phyloP scores from a whole-genome alignment of 257 asterid species.

The Rubia yunnanensis region DNA sequence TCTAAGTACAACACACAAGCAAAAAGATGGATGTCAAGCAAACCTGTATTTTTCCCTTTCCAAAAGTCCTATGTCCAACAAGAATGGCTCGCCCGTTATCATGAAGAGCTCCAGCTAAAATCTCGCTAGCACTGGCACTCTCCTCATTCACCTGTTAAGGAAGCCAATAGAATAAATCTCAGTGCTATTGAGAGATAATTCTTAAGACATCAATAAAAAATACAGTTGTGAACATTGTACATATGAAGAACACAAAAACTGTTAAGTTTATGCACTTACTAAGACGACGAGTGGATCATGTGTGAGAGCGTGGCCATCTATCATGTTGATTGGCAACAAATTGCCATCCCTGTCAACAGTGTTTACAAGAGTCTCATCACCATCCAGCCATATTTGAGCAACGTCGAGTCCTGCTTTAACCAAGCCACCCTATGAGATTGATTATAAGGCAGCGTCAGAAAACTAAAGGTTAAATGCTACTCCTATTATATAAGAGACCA shows the following conservation, averaged over 20 bases:
- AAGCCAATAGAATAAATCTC: not conserved
- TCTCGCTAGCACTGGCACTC: slow-evolving; percentile 97
- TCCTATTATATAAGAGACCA: not conserved
- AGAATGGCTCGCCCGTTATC: slow-evolving; percentile 91
- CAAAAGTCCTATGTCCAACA: slow-evolving; percentile 77
- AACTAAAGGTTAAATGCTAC: not conserved
- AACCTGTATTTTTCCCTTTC: slow-evolving; percentile 97
- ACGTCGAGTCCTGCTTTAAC: slow-evolving; percentile 93
- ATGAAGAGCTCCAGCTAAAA: slow-evolving; percentile 90
- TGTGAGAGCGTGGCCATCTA: slow-evolving; percentile 73
- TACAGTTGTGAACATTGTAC: not conserved
- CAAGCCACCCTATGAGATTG: slow-evolving; percentile 64
- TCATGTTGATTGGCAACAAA: slow-evolving; percentile 68
- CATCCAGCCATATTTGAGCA: slow-evolving; percentile 93
- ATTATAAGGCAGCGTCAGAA: slow-evolving; percentile 6
- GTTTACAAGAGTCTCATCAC: slow-evolving; percentile 82
- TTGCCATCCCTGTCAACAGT: slow-evolving; percentile 76
- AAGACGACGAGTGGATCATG: slow-evolving; percentile 86
- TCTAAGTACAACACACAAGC: not conserved
- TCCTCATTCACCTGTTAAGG: slow-evolving; percentile 73
- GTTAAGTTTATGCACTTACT: slow-evolving; percentile 27
- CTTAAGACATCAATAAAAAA: not conserved
- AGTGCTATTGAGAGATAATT: not conserved
- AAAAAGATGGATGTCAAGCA: not conserved
- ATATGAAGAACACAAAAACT: not conserved